These are phyloP conservation scores for Suillus placidus DNA, from an alignment of 768 basidiomycete species.

Conservation along the genomic window DNA sequence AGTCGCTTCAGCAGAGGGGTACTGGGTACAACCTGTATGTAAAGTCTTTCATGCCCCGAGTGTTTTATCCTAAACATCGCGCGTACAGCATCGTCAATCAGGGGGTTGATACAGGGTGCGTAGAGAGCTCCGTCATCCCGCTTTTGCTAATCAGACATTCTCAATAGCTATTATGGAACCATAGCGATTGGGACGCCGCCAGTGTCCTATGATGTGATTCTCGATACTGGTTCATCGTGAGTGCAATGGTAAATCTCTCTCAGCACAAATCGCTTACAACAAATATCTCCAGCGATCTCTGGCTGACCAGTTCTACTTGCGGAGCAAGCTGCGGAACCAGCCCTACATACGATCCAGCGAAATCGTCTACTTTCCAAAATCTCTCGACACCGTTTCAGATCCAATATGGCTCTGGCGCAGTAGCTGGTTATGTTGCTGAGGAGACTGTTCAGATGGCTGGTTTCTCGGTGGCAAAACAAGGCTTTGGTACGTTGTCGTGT, in stretches of 20 bases:
- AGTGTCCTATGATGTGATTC: slow-evolving; percentile 45
- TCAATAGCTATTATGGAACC: slow-evolving; percentile 27
- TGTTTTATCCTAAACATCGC: background rate
- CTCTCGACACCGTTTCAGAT: slow-evolving; percentile 39
- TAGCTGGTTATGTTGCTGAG: slow-evolving; percentile 41
- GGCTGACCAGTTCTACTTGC: slow-evolving; percentile 42
- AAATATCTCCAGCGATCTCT: slow-evolving; percentile 41
- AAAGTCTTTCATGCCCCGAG: background rate
- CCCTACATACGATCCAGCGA: slow-evolving; percentile 28
- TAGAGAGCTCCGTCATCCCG: background rate
- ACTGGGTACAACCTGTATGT: slow-evolving; percentile 52
- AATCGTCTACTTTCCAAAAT: slow-evolving; percentile 36
- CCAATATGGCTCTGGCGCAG: slow-evolving; percentile 47
- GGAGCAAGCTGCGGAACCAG: slow-evolving; percentile 31
- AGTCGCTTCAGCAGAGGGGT: slow-evolving; percentile 35
- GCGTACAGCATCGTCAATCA: slow-evolving; percentile 56
- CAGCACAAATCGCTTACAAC: background rate
- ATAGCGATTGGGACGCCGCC: slow-evolving; percentile 43
- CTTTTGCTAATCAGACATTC: background rate
- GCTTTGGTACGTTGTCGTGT: slow-evolving; percentile 30
- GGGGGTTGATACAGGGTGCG: slow-evolving; percentile 61
- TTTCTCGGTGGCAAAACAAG: slow-evolving; percentile 44
- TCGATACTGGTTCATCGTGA: slow-evolving; percentile 46
- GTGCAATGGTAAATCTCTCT: slow-evolving; percentile 7
- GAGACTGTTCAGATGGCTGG: slow-evolving; percentile 51